Evolutionary conservation across 352 stramenopile genomes (phyloP).

Genomic region (Globisporangium megalacanthum): DNA sequence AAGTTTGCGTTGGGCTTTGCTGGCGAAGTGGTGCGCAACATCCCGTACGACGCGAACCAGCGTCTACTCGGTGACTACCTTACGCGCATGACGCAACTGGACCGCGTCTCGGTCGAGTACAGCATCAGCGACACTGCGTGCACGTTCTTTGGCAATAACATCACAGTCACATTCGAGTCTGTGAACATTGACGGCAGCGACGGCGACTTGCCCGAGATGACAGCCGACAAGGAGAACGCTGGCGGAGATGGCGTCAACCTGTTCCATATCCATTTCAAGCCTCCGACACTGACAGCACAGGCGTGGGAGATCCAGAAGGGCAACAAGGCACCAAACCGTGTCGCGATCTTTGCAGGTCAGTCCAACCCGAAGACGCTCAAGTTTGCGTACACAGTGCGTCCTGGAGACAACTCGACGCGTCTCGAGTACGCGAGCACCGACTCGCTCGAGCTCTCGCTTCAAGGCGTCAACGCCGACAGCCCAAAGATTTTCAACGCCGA

Average conservation of each 20-base stretch:
- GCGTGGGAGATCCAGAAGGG: conserved; percentile 72
- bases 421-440: conserved; percentile 75
- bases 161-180: conserved; percentile 71
- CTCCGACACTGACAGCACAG: conserved; percentile 31
- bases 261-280: conserved; percentile 38
- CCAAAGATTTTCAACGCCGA: conserved; percentile 48
- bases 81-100: conserved; percentile 55
- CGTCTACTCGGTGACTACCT: conserved; percentile 45
- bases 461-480: conserved; percentile 1
- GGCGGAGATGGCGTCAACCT: conserved; percentile 35
- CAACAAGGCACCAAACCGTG: conserved; percentile 26
- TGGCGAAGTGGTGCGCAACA: conserved; percentile 48
- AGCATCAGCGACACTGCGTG: conserved; percentile 53
- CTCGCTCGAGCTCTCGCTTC: conserved; percentile 38
- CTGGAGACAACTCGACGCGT: conserved; percentile 43
- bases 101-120: conserved; percentile 53
- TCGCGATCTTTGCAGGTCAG: conserved; percentile 28
- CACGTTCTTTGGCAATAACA: conserved; percentile 80
- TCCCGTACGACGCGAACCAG: conserved; percentile 49
- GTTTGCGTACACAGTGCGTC: conserved; percentile 61
- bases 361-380: conserved; percentile 31
- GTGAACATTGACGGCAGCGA: conserved; percentile 61
- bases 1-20: conserved; percentile 64
- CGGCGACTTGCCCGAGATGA: conserved; percentile 61
- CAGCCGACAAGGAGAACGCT: conserved; percentile 38